Evolutionary conservation across 371 early-diverging fungal species (phyloP), one percentile per base, ranked within the genome.

Genomic region (Mortierella sp.): DNA sequence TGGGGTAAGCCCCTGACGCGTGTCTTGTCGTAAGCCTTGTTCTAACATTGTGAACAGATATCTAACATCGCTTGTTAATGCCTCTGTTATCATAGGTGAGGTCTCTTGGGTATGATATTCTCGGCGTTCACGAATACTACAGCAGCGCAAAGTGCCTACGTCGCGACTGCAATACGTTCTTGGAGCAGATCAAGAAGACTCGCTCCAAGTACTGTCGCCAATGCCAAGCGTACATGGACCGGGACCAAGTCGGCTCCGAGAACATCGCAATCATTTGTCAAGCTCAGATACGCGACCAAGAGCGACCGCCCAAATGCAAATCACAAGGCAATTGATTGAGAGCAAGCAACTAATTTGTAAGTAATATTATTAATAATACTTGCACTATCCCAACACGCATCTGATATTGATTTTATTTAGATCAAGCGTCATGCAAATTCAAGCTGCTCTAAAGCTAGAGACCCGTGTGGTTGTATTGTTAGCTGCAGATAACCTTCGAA

Each of bases 81-180:
- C n/a, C n/a, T n/a, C n/a, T n/a, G n/a, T n/a, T 8, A 21, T 30
- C 30, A 47, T 27, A 56, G 34, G 34, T 30, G 27, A 47, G 19
- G 15, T 24, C 30, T 3, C 41, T 49, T 1, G 59, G 49, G 9
- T 50, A 56, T 23, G 8, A 19, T 6, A 26, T 50, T 12, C 50
- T 58, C 7, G 50, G 50, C 5, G 9, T n/a, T 15, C 59, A 58
- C 28, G 50, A 58, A 41, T 58, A 58, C 32, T 50, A 41, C 28
- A 50, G 50, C 8, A 41, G 50, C 27, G 50, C 39, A 1, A 59
- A 59, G 23, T 59, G 60, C 24, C 60, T 50, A 1, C 60, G 51
- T 8, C 19, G 27, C 6, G 5, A n/a, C 26, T 41, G 51, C 41
- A 50, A 50, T 32, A 4, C 2, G 0, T 59, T 59, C 50, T 30